Evolutionary conservation across 495 filamentous ascomycete genomes (phyloP).

Genomic region (Podospora bellae-mahoneyi): DNA sequence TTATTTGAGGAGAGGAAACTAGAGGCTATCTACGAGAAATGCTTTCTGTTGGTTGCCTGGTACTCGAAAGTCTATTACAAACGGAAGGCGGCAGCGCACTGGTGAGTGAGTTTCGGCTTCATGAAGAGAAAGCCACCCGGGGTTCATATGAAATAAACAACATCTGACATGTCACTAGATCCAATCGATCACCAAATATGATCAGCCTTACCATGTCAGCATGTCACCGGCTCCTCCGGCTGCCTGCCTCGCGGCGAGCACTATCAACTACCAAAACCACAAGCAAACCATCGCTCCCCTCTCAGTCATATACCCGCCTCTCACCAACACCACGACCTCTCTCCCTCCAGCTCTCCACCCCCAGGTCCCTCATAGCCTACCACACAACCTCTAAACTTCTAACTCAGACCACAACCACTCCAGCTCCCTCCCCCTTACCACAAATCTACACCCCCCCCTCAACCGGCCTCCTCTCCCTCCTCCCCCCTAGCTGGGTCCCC

Average conservation of each 20-base stretch:
- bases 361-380: constrained; percentile 20
- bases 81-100: background rate
- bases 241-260: constrained; percentile 16
- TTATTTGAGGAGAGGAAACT: too few relatives aligned
- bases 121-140: background rate
- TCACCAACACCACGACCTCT: constrained; percentile 15
- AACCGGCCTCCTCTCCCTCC: constrained; percentile 69
- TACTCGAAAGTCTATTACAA: background rate
- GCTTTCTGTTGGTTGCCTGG: background rate
- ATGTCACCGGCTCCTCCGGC: constrained; percentile 15
- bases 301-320: constrained; percentile 12
- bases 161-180: background rate
- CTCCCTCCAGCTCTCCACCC: constrained; percentile 10
- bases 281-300: constrained; percentile 6
- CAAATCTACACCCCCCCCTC: constrained; percentile 62
- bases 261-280: constrained; percentile 14
- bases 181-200: background rate
- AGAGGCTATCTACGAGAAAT: too few relatives aligned
- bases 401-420: constrained; percentile 11
- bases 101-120: background rate
- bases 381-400: constrained; percentile 25
- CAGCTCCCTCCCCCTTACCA: constrained; percentile 11
- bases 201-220: constrained; percentile 16
- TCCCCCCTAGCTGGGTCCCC: constrained; percentile 76
- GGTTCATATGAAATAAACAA: background rate